Evolutionary conservation across 352 stramenopile genomes (phyloP), one percentile per base, ranked within the genome.

Genomic region (Blastocystis hominis): DNA sequence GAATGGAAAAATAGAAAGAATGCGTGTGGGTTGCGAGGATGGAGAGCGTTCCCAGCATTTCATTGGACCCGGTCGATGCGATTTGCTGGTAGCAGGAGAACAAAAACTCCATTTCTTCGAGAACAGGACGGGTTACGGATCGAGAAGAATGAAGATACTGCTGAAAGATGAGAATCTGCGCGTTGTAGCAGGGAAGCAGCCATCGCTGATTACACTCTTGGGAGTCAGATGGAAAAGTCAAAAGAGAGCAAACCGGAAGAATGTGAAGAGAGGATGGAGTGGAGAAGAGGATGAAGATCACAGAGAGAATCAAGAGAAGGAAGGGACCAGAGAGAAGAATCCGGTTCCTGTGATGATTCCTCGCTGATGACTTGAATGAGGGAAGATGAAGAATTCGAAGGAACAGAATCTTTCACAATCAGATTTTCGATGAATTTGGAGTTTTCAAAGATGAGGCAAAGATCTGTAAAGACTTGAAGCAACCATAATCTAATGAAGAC

Each of bases 281-380:
- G 64, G 20, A 55, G 47, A 55, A 42, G 15, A 3, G 34, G 64
- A 42, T 56, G 64, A 15, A 30, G 24, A 34, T 50, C 24, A 36
- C 38, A 70, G 38, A 36, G 62, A 42, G 3, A 44, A 70, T 47
- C 4, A 17, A 36, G 62, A 47, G 62, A 70, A n/a, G 24, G 24
- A 47, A 6, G 36, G 30, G 13, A 42, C 46, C 4, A 70, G 10
- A 10, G 4, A 17, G 5, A 20, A 44, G n/a, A 15, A 70, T 47
- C 24, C 20, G 44, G 20, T 55, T 50, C 42, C 36, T 76, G n/a
- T 13, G 7, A 17, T 30, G 36, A n/a, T 7, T 17, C n/a, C 4
- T 76, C 64, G 36, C 44, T 42, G 47, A 76, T 50, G 2, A 55
- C 64, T 76, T 76, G 36, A 17, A 76, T 76, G 2, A 76, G 64